Conservation (phyloP, 2,329 filamentous ascomycete genomes). For the Aspergillus candidus region DNA sequence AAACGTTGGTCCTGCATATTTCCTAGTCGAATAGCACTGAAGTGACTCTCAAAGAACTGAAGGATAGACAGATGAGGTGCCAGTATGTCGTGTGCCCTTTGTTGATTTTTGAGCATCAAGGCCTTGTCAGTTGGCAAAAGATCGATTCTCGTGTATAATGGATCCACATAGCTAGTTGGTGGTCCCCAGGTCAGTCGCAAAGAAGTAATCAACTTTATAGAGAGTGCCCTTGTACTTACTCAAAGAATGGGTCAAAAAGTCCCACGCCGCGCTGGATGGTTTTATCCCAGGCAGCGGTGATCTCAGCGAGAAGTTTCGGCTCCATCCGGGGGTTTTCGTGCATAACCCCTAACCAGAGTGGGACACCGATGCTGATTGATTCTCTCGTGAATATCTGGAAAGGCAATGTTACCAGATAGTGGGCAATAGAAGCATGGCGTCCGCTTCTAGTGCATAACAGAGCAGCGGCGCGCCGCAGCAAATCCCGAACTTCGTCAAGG, state of each 20-base stretch:
- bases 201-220: constrained; percentile 10
- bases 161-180: constrained; percentile 60
- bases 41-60: constrained; percentile 89
- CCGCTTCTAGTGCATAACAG: constrained; percentile 72
- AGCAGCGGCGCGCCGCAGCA: constrained; percentile 76
- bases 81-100: constrained; percentile 73
- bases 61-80: constrained; percentile 79
- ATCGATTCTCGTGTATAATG: constrained; percentile 86
- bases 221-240: constrained; percentile 40
- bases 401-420: constrained; percentile 85
- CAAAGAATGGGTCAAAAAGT: constrained; percentile 68
- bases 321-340: constrained; percentile 91
- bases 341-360: constrained; percentile 92
- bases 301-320: constrained; percentile 75
- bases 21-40: constrained; percentile 82
- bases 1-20: constrained; percentile 74
- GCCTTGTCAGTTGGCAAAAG: constrained; percentile 86
- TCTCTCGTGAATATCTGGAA: constrained; percentile 92
- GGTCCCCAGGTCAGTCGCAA: neutral
- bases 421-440: constrained; percentile 71
- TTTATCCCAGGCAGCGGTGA: constrained; percentile 84
- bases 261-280: constrained; percentile 72
- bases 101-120: constrained; percentile 66
- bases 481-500: constrained; percentile 69
- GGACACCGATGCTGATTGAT: constrained; percentile 90